A percentile compares a stretch with the other conserved stretches of the same genome.
Evolutionary conservation across 208 protist species (phyloP).

Genomic region (Acanthamoeba rhysodes): DNA sequence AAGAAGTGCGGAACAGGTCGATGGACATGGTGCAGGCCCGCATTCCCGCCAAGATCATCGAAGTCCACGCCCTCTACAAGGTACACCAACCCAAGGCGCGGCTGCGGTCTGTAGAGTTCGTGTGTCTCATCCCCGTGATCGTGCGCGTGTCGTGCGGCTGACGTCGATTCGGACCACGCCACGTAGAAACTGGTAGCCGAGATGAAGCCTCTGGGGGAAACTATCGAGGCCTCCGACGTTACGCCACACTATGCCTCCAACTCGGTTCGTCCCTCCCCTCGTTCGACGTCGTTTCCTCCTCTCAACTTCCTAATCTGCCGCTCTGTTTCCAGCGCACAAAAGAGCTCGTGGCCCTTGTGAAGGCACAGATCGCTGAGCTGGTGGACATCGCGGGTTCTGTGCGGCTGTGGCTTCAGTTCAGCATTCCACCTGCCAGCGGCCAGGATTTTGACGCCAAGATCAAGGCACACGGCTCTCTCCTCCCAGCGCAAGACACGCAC

Average conservation of each 20-base stretch:
- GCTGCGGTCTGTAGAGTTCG: too few species aligned
- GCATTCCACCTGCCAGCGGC: not conserved
- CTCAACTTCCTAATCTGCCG: not conserved
- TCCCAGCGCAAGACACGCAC: not conserved
- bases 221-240: not conserved
- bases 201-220: not conserved
- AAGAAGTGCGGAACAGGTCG: not conserved
- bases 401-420: constrained; percentile 58
- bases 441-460: constrained; percentile 42
- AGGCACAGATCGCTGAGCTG: constrained; percentile 15
- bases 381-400: not conserved
- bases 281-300: too few species aligned
- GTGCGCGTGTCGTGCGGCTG: not conserved
- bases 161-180: not conserved
- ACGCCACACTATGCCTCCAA: not conserved
- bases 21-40: not conserved
- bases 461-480: not conserved
- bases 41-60: constrained; percentile 34
- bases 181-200: not conserved
- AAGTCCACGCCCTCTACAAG: not conserved
- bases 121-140: not conserved
- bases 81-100: not conserved
- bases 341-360: constrained; percentile 25
- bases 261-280: not conserved
- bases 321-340: not conserved